Percentiles rank a stretch among this genome's conserved stretches.
Conservation (phyloP, 176 grass and related monocot genomes). For the Eremochloa ophiuroides region DNA sequence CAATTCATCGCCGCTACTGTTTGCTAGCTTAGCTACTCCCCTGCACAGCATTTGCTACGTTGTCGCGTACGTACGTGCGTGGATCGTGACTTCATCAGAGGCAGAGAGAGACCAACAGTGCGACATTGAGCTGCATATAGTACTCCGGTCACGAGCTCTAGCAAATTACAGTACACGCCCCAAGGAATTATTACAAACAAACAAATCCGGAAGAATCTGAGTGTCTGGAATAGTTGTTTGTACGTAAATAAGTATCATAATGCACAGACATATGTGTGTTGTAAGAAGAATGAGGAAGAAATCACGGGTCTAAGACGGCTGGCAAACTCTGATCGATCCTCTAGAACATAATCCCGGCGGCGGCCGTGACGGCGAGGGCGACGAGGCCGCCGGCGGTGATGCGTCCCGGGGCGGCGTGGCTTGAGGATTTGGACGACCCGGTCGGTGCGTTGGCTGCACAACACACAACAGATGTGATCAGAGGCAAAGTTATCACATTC, state of each 20-base stretch:
- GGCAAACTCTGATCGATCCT: neutral
- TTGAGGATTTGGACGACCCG: neutral
- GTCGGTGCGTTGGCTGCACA: constrained; percentile 28
- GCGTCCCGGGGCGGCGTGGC: too few species aligned
- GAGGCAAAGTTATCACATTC: neutral
- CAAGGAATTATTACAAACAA: neutral
- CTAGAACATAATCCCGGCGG: constrained; percentile 18
- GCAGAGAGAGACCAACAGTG: neutral
- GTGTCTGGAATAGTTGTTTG: neutral
- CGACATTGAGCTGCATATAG: neutral
- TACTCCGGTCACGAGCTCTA: neutral
- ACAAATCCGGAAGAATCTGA: constrained; percentile 13
- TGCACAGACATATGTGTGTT: constrained; percentile 14
- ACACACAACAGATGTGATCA: neutral
- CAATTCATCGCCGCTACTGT: constrained; percentile 7
- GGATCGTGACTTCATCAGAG: neutral
- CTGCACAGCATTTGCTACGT: neutral
- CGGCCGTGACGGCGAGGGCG: neutral
- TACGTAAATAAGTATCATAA: neutral
- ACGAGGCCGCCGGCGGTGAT: neutral
- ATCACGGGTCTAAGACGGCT: neutral
- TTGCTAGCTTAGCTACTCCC: too few species aligned
- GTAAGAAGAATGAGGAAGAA: constrained; percentile 25
- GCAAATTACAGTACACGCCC: neutral
- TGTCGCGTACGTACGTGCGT: neutral